Percentiles rank a stretch among this genome's conserved stretches.
Conservation (phyloP, 495 filamentous ascomycete species). For the Penicillium nucicola region DNA sequence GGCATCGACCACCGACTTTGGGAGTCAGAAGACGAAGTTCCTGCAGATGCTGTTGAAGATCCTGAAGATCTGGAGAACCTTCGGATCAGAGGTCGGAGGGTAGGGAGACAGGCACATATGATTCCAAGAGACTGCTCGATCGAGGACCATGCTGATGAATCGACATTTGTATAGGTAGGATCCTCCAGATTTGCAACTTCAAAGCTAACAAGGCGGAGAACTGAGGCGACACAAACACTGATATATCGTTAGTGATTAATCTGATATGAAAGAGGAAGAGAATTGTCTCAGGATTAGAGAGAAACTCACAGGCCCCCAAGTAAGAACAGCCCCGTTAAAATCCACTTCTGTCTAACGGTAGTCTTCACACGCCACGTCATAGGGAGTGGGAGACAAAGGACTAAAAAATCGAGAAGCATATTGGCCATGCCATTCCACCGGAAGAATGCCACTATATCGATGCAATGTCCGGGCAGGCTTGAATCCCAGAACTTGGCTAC, state of each 20-base stretch:
- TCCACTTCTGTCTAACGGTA: slow-evolving; percentile 25
- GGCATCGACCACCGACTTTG: not conserved
- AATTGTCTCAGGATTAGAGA: not conserved
- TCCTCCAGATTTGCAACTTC: slow-evolving; percentile 4
- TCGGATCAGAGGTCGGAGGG: slow-evolving; percentile 31
- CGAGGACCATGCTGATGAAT: slow-evolving; percentile 45
- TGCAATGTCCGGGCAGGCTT: slow-evolving; percentile 27
- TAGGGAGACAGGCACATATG: slow-evolving; percentile 47
- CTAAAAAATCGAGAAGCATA: slow-evolving; percentile 41
- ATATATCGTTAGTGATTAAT: not conserved
- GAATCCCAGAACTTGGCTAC: slow-evolving; percentile 23
- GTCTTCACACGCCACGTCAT: slow-evolving; percentile 36
- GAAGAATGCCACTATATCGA: slow-evolving; percentile 41
- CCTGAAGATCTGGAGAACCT: slow-evolving; percentile 7
- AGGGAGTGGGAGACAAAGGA: slow-evolving; percentile 43
- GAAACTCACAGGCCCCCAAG: slow-evolving; percentile 31
- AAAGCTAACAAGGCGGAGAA: slow-evolving; percentile 18
- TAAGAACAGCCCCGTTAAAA: slow-evolving; percentile 32
- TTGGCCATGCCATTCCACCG: slow-evolving; percentile 44
- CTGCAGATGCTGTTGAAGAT: not conserved
- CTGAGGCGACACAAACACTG: slow-evolving; percentile 28
- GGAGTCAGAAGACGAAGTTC: not conserved
- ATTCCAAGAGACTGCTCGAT: slow-evolving; percentile 51
- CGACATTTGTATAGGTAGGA: slow-evolving; percentile 17
- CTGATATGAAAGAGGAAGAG: not conserved